Conservation (phyloP, 1,284 basidiomycete species). For the Mycena citricolor region DNA sequence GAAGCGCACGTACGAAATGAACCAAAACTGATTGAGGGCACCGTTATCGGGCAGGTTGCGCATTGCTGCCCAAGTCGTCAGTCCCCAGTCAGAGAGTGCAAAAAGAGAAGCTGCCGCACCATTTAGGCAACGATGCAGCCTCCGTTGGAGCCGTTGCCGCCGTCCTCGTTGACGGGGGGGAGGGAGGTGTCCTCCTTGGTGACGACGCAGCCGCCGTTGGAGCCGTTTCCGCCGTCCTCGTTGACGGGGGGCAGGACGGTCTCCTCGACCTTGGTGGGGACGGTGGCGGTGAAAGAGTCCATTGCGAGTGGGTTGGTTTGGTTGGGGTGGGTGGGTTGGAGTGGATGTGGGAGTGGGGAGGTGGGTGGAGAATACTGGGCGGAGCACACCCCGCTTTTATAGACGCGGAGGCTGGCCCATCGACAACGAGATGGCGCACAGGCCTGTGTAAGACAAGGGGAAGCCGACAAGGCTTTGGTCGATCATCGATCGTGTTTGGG, state of each 20-base stretch:
- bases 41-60: no score
- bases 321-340: conserved; percentile 4
- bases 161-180: conserved; percentile 17
- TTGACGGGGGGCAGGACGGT: conserved; percentile 12
- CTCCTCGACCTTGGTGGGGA: conserved; percentile 10
- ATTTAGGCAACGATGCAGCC: conserved; percentile 12
- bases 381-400: conserved; percentile 3
- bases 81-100: no score
- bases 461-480: no score
- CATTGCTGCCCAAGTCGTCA: no score
- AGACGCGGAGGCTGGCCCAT: not conserved
- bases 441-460: no score
- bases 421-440: not conserved
- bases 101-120: conserved; percentile 4
- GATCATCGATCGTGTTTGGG: no score
- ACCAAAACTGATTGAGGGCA: no score
- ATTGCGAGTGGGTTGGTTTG: no score
- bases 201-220: conserved; percentile 19
- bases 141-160: conserved; percentile 15
- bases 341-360: conserved; percentile 2
- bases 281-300: conserved; percentile 19
- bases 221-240: conserved; percentile 12
- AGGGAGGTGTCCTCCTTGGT: conserved; percentile 20
- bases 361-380: not conserved
- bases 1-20: no score